Conservation (phyloP, 176 grass and related monocot species). For the Bromus sterilis region DNA sequence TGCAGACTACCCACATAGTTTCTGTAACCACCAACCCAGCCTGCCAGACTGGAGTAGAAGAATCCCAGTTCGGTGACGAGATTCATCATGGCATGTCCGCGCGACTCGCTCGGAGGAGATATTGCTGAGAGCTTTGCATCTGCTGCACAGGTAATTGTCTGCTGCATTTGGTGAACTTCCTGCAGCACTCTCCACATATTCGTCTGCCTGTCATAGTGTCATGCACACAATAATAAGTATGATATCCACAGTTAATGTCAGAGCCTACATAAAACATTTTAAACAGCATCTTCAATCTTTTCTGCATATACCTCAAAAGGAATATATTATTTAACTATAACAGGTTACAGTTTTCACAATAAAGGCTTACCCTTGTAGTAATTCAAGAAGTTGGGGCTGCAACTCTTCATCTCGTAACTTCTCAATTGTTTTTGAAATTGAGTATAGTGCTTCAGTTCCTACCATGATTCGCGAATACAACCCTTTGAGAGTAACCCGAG, state of each 20-base stretch:
- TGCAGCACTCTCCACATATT: slow-evolving; percentile 67
- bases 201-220: slow-evolving; percentile 37
- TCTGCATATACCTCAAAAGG: background rate
- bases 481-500: slow-evolving; percentile 38
- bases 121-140: slow-evolving; percentile 21
- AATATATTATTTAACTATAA: background rate
- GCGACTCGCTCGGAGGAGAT: slow-evolving; percentile 23
- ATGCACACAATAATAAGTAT: background rate
- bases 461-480: slow-evolving; percentile 40
- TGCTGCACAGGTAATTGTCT: slow-evolving; percentile 40
- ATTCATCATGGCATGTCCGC: slow-evolving; percentile 28
- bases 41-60: slow-evolving; percentile 39
- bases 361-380: slow-evolving; percentile 51
- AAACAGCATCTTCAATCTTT: background rate
- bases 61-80: slow-evolving; percentile 41
- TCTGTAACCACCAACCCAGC: slow-evolving; percentile 46
- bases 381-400: slow-evolving; percentile 59
- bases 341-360: background rate
- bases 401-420: slow-evolving; percentile 69
- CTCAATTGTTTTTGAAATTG: slow-evolving; percentile 55
- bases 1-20: slow-evolving; percentile 41
- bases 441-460: slow-evolving; percentile 38
- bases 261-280: background rate
- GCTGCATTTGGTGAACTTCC: slow-evolving; percentile 57
- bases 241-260: background rate